Evolutionary conservation across 345 rosid genomes (phyloP).

Genomic region (Populus pruinosa): DNA sequence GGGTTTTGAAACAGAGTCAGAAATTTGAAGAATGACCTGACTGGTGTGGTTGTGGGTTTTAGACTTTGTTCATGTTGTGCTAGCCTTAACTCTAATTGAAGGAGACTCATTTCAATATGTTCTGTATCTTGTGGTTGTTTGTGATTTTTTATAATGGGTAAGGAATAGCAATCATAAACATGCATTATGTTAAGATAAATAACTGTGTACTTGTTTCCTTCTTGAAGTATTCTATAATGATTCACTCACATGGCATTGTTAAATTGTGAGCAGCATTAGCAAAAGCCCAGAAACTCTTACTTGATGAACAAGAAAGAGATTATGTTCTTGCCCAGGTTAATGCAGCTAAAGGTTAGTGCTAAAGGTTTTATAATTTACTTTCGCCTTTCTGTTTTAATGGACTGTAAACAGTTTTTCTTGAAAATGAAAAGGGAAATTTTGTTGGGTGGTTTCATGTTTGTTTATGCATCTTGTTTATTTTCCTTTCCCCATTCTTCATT

Average conservation of each 20-base stretch:
- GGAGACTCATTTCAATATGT: neutral
- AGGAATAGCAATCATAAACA: neutral
- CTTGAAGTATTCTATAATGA: constrained; percentile 2
- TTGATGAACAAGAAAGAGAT: constrained; percentile 83
- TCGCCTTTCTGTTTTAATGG: neutral
- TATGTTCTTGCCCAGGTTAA: constrained; percentile 78
- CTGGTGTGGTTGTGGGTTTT: neutral
- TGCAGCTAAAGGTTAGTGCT: constrained; percentile 74
- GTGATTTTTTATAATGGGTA: neutral
- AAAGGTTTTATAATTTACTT: neutral
- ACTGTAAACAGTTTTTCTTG: neutral
- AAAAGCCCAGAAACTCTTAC: constrained; percentile 83
- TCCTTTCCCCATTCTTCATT: no score
- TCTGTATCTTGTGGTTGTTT: neutral
- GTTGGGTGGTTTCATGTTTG: no score
- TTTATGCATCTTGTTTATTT: no score
- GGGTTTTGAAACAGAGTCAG: neutral
- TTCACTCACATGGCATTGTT: constrained; percentile 18
- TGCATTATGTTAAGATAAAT: neutral
- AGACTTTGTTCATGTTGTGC: neutral
- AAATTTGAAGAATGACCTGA: neutral
- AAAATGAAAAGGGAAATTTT: neutral
- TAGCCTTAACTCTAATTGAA: neutral
- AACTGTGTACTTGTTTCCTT: neutral
- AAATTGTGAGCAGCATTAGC: constrained; percentile 69